Evolutionary conservation across 805 yeast species (phyloP), one percentile per base, ranked within the genome.

Genomic region (Pichia paraexigua): DNA sequence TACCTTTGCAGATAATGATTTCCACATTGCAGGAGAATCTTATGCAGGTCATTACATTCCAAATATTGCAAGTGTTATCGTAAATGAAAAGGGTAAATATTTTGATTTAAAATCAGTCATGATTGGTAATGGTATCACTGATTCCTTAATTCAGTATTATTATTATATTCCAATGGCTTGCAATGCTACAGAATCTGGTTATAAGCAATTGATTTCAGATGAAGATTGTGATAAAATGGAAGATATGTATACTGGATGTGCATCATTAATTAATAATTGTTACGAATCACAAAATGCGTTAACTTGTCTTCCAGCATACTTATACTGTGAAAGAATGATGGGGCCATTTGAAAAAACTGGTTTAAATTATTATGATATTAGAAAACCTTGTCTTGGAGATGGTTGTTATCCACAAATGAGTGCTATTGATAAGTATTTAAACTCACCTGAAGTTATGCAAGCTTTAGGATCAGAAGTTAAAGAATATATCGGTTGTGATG

Each of bases 41-140:
- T 90, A 91, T 63, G 97, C 92, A 20, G 97, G 97, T 47, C 95
- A 89, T 64, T 91, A 92, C 70, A 86, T 91, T 58, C 99, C 99
- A 21, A 87, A 78, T 11, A 87, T 90, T 69, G 95, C 95, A 9
- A 66, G 79, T 53, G 95, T 88, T 67, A 88, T 90, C 60, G 71
- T 87, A 60, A 72, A 78, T 41, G 88, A 86, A 61, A 73, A 77
- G 24, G 65, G 61, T 22, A 71, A 81, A 57, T 64, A 69, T 60
- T 83, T 83, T 69, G 77, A 85, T 60, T 75, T 88, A 61, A 73
- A 83, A 7, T 87, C 96, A 3, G 83, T 89, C 13, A 66, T 90
- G 70, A 88, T 90, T 63, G 97, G 97, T 63, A 90, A 90, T 66
- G 97, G 97, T 50, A 78, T 89, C 60, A 87, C 95, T 40, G 96